phyloP scores from a whole-genome alignment of 1,284 basidiomycete species.

The Fomitopsis betulina region DNA sequence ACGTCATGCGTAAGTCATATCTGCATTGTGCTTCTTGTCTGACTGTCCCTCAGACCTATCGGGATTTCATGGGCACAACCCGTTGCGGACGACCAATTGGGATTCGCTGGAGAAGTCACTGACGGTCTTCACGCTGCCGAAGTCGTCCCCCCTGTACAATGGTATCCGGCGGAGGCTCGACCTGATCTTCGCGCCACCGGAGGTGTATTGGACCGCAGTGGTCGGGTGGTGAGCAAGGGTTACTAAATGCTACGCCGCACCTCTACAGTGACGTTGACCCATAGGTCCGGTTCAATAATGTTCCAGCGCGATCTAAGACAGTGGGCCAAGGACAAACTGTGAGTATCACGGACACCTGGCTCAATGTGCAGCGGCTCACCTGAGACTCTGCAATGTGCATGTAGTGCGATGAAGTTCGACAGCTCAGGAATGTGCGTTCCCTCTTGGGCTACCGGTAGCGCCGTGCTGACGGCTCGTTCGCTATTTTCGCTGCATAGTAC shows the following conservation, averaged over 20 bases:
- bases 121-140: constrained; percentile 60
- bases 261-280: neutral
- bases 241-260: neutral
- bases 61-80: constrained; percentile 49
- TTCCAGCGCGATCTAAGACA: constrained; percentile 76
- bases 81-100: constrained; percentile 51
- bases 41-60: constrained; percentile 40
- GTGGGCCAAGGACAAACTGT: constrained; percentile 65
- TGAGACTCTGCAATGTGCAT: neutral
- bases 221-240: constrained; percentile 59
- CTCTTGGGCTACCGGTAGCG: neutral
- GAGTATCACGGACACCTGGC: neutral
- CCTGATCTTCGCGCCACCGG: constrained; percentile 65
- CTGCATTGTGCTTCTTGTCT: neutral
- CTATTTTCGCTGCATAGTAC: constrained; percentile 34
- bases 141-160: constrained; percentile 21
- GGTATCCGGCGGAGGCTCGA: constrained; percentile 61
- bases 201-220: constrained; percentile 74
- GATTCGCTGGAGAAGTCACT: constrained; percentile 71
- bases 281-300: constrained; percentile 76
- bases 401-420: constrained; percentile 74
- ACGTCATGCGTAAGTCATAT: constrained; percentile 56
- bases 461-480: neutral
- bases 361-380: too few species aligned
- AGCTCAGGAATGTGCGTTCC: constrained; percentile 66